Conservation (phyloP, 108 stramenopile species). For the Nitzschia putrida region DNA sequence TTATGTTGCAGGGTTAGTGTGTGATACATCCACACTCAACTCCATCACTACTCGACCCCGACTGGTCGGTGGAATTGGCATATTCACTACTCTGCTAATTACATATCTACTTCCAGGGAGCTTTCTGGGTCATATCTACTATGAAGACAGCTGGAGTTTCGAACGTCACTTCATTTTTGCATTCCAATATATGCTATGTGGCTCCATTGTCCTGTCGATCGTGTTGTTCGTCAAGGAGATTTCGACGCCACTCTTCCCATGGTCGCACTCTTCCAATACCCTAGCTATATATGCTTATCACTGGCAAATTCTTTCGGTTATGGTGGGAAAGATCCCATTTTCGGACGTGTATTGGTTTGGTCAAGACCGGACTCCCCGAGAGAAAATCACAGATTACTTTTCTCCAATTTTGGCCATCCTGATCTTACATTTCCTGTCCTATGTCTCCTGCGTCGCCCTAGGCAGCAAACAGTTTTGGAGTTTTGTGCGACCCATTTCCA, state of each 20-base stretch:
- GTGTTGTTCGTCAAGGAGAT: neutral
- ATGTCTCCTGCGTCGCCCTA: neutral
- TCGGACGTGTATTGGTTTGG: neutral
- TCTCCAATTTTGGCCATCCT: neutral
- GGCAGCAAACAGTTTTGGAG: conserved; percentile 2
- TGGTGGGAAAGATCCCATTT: neutral
- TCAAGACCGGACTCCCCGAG: neutral
- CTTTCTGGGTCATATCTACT: neutral
- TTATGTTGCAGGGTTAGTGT: neutral
- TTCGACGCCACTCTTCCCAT: neutral
- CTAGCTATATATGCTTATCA: neutral
- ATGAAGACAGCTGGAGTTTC: neutral
- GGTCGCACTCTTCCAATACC: neutral
- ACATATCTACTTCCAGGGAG: neutral
- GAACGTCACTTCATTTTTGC: neutral
- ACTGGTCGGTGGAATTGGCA: neutral
- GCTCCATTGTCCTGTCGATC: neutral
- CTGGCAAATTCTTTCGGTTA: neutral
- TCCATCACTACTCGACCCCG: neutral
- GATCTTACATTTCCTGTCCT: neutral
- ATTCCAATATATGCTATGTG: neutral
- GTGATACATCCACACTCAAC: neutral
- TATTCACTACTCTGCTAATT: neutral
- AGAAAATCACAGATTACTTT: neutral
- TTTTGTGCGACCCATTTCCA: neutral